Conservation (phyloP, 139 green algal species). For the Haematococcus sp. region DNA sequence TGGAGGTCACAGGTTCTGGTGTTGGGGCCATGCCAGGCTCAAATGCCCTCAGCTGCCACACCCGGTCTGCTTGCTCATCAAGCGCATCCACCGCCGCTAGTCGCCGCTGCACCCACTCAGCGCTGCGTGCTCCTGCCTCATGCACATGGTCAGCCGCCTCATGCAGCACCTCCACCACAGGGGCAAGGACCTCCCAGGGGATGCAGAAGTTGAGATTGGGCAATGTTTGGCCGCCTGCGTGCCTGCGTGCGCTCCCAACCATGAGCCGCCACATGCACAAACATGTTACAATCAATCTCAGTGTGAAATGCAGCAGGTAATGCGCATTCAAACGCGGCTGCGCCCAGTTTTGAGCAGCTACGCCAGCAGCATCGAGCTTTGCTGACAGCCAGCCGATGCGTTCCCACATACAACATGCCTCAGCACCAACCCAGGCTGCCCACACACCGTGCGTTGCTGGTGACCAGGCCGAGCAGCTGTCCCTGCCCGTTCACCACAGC, state of each 20-base stretch:
- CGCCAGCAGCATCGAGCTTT: background rate
- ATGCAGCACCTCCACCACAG: conserved; percentile 32
- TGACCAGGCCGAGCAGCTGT: conserved; percentile 64
- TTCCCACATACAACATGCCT: background rate
- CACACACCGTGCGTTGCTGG: conserved; percentile 53
- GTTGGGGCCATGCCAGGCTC: background rate
- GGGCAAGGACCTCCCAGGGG: conserved; percentile 39
- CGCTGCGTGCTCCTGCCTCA: background rate
- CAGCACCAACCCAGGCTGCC: too few species aligned
- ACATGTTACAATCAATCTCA: background rate
- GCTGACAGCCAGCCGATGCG: background rate
- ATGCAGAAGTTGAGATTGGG: conserved; percentile 69
- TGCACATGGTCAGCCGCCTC: background rate
- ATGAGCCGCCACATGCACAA: background rate
- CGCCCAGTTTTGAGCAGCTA: too few species aligned
- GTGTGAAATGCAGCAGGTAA: too few species aligned
- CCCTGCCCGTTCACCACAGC: conserved; percentile 51
- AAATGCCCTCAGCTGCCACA: background rate
- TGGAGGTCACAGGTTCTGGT: too few species aligned
- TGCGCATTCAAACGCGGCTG: too few species aligned
- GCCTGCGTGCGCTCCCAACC: background rate
- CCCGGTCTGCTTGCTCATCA: background rate
- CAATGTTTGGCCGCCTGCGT: conserved; percentile 38
- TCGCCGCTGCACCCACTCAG: background rate
- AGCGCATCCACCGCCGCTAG: background rate